phyloP scores from a whole-genome alignment of 345 rosid genomes.

The Gossypium ekmanianum region DNA sequence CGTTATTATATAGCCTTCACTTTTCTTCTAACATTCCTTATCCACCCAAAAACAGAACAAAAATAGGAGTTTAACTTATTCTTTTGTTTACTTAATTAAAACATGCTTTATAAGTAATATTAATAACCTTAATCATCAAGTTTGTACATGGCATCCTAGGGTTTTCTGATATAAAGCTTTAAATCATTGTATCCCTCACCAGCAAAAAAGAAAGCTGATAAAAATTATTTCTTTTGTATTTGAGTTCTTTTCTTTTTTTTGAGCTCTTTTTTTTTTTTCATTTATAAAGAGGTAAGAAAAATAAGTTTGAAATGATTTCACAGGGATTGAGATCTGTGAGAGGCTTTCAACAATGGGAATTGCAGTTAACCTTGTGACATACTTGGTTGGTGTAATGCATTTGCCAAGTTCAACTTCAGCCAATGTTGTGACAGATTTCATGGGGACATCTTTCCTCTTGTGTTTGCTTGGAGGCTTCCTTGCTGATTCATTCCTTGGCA shows the following conservation, averaged over 20 bases:
- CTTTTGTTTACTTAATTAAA: not conserved
- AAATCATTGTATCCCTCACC: not conserved
- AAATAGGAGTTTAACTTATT: not conserved
- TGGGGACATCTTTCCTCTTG: slow-evolving; percentile 63
- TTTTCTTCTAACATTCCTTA: slow-evolving; percentile 15
- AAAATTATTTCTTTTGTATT: not conserved
- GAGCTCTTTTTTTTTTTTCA: too few relatives aligned
- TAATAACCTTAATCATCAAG: not conserved
- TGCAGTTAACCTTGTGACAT: slow-evolving; percentile 72
- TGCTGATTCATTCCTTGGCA: slow-evolving; percentile 66
- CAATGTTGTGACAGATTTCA: slow-evolving; percentile 57
- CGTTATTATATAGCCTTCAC: not conserved
- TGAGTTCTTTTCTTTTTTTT: too few relatives aligned
- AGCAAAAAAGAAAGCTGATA: not conserved
- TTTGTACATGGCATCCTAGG: not conserved
- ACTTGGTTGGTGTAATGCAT: slow-evolving; percentile 59
- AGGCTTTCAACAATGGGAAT: slow-evolving; percentile 71
- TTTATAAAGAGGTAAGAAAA: too few relatives aligned
- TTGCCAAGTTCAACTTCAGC: slow-evolving; percentile 63
- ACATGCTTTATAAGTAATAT: not conserved
- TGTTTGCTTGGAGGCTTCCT: slow-evolving; percentile 70
- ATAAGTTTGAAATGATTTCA: not conserved
- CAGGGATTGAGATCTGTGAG: slow-evolving; percentile 65
- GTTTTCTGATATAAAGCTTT: not conserved
- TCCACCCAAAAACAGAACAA: not conserved